Evolutionary conservation across 2,329 filamentous ascomycete genomes (phyloP).

Genomic region (Aplosporella prunicola): DNA sequence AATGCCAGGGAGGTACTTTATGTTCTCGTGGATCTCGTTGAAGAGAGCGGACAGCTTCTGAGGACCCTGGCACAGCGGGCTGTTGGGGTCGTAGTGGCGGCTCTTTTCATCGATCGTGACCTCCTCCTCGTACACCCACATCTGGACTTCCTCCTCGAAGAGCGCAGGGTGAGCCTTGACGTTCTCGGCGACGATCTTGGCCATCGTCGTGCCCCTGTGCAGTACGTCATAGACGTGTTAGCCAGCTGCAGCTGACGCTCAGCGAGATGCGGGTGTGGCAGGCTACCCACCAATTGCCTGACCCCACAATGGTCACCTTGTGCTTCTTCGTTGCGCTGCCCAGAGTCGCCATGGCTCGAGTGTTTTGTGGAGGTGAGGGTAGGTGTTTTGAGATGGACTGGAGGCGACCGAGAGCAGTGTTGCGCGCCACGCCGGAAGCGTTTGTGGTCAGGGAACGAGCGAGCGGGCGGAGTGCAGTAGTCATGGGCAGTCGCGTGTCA

Average conservation of each 20-base stretch:
- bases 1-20: slow-evolving; percentile 94
- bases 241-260: neutral
- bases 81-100: slow-evolving; percentile 59
- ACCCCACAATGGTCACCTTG: slow-evolving; percentile 89
- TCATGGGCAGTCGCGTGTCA: too few species aligned
- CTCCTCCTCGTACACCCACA: slow-evolving; percentile 98
- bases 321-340: slow-evolving; percentile 59
- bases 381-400: slow-evolving; percentile 8
- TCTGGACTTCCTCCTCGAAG: slow-evolving; percentile 84
- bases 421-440: too few species aligned
- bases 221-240: too few species aligned
- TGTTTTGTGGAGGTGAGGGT: slow-evolving; percentile 1
- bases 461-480: too few species aligned
- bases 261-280: neutral
- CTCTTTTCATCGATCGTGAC: slow-evolving; percentile 64
- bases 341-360: slow-evolving; percentile 37
- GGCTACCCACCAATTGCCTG: slow-evolving; percentile 74
- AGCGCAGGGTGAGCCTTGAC: slow-evolving; percentile 65
- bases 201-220: slow-evolving; percentile 83
- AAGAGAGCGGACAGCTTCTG: slow-evolving; percentile 88
- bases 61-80: slow-evolving; percentile 32
- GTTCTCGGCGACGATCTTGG: slow-evolving; percentile 95
- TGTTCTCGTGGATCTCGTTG: slow-evolving; percentile 88
- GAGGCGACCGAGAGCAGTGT: too few species aligned
- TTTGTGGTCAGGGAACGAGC: too few species aligned